phyloP scores from a whole-genome alignment of 2,329 filamentous ascomycete genomes.

The Cladosporium sp. region DNA sequence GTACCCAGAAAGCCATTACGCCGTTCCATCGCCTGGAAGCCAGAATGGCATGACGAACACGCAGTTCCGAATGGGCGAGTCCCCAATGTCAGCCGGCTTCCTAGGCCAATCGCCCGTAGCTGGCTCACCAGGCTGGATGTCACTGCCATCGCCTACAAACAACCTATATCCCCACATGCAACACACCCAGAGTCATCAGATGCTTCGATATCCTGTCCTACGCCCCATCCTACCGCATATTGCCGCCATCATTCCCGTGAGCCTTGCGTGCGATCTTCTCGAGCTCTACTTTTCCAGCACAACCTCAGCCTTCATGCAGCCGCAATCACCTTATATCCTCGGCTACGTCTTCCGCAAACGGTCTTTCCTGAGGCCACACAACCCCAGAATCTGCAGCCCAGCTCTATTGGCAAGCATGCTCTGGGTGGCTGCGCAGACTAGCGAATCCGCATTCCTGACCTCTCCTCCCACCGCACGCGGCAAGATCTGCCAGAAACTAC shows the following conservation, averaged over 20 bases:
- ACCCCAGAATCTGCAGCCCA: conserved; percentile 76
- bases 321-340: conserved; percentile 83
- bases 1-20: conserved; percentile 42
- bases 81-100: conserved; percentile 54
- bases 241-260: conserved; percentile 70
- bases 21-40: conserved; percentile 46
- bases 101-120: conserved; percentile 59
- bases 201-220: conserved; percentile 76
- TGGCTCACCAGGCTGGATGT: conserved; percentile 56
- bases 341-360: conserved; percentile 86
- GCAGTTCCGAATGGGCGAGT: conserved; percentile 51
- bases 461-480: conserved; percentile 78
- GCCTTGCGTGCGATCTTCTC: conserved; percentile 80
- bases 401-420: conserved; percentile 88
- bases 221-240: conserved; percentile 84
- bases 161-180: conserved; percentile 56
- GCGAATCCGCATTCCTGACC: conserved; percentile 80
- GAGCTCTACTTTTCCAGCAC: conserved; percentile 91
- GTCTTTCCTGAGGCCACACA: conserved; percentile 77
- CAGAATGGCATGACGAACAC: conserved; percentile 38
- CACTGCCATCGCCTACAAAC: conserved; percentile 50
- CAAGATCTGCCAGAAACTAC: conserved; percentile 80
- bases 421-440: conserved; percentile 90
- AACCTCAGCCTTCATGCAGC: conserved; percentile 80
- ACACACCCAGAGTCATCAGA: conserved; percentile 48